These are phyloP conservation scores for Termitomyces sp. DNA, from an alignment of 768 basidiomycete species.

Conservation along the genomic window DNA sequence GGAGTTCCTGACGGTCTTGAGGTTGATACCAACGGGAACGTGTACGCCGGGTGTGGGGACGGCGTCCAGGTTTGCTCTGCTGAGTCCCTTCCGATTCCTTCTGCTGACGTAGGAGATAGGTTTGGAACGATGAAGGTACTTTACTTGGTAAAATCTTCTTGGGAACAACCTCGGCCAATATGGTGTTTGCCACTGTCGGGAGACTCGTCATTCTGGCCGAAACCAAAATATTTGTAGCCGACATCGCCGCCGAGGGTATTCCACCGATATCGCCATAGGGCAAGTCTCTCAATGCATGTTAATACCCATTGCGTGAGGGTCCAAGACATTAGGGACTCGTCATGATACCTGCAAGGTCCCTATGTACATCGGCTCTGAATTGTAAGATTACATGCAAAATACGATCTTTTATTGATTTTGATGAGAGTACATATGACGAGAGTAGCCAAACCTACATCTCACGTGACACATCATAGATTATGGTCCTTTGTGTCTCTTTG, in stretches of 20 bases:
- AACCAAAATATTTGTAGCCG: slow-evolving; percentile 42
- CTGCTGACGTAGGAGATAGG: slow-evolving; percentile 23
- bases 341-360: neutral
- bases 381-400: neutral
- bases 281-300: neutral
- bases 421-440: no score
- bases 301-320: neutral
- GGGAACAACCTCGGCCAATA: slow-evolving; percentile 35
- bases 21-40: slow-evolving; percentile 58
- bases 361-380: neutral
- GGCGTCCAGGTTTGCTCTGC: slow-evolving; percentile 48
- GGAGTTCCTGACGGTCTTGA: slow-evolving; percentile 68
- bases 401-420: neutral
- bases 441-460: no score
- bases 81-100: neutral
- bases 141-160: slow-evolving; percentile 66
- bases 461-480: no score
- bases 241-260: slow-evolving; percentile 34
- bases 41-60: slow-evolving; percentile 67
- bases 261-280: slow-evolving; percentile 9
- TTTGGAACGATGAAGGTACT: slow-evolving; percentile 50
- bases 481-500: no score
- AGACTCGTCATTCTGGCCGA: slow-evolving; percentile 42
- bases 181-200: slow-evolving; percentile 40
- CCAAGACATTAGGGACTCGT: neutral